Evolutionary conservation across 164 flowering plant species (phyloP).

Genomic region (Annona cherimola): DNA sequence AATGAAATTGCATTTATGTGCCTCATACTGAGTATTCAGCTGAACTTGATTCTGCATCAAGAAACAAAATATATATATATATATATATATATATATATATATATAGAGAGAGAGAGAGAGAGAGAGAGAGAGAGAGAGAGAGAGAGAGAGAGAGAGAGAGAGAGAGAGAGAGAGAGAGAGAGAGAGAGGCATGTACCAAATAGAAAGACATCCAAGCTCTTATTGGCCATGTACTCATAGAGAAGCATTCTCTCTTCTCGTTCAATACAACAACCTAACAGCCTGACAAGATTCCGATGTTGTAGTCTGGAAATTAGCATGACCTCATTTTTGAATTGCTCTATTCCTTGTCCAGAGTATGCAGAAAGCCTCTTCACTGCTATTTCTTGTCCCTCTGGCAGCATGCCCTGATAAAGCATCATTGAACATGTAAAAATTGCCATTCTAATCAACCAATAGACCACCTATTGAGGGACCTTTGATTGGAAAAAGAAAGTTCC

Average conservation of each 20-base stretch:
- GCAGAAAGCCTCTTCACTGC: conserved; percentile 42
- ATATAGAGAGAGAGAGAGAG: too few species aligned
- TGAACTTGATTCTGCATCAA: too few species aligned
- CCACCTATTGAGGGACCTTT: neutral
- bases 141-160: neutral
- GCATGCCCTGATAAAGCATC: conserved; percentile 20
- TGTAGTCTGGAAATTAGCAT: conserved; percentile 31
- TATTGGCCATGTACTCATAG: conserved; percentile 35
- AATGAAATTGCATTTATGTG: too few species aligned
- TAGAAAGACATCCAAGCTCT: conserved; percentile 23
- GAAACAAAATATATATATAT: too few species aligned
- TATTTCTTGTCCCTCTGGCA: conserved; percentile 26
- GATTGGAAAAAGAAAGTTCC: neutral
- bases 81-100: too few species aligned
- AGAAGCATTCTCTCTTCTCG: conserved; percentile 31
- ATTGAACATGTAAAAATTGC: neutral
- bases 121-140: too few species aligned
- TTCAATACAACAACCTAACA: conserved; percentile 32
- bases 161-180: neutral
- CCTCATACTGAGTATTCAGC: too few species aligned
- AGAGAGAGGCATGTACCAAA: conserved; percentile 18
- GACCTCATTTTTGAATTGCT: conserved; percentile 33
- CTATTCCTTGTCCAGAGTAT: conserved; percentile 29
- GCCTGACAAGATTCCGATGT: conserved; percentile 37
- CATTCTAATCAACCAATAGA: neutral